Percentiles rank a stretch among this genome's conserved stretches.
Conservation (phyloP, 768 basidiomycete species). For the Agaricus blazei region DNA sequence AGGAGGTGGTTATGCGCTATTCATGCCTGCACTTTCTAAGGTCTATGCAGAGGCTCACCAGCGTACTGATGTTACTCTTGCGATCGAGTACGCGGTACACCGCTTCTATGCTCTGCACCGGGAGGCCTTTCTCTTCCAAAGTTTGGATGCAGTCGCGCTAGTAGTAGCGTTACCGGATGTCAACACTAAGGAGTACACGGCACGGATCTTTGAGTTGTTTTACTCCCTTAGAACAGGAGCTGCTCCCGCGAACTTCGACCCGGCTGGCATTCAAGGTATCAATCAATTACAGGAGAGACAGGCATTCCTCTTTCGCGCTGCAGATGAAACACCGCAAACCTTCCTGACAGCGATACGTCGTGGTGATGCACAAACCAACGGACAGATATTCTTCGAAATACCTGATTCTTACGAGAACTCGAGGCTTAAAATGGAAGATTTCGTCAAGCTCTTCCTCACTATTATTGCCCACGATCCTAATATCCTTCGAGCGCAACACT, state of each 20-base stretch:
- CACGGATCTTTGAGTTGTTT: constrained; percentile 54
- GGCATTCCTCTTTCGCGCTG: constrained; percentile 60
- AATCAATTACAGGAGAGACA: constrained; percentile 67
- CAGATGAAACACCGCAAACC: constrained; percentile 70
- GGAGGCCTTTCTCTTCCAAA: constrained; percentile 72
- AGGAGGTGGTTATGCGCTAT: constrained; percentile 66
- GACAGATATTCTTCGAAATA: constrained; percentile 37
- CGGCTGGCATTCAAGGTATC: constrained; percentile 60
- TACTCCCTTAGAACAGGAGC: constrained; percentile 46
- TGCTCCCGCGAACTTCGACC: constrained; percentile 40
- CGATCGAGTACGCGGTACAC: constrained; percentile 67
- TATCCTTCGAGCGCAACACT: constrained; percentile 63
- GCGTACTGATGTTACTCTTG: constrained; percentile 52
- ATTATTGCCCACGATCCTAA: constrained; percentile 74
- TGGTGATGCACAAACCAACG: constrained; percentile 34
- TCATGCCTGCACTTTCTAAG: constrained; percentile 70
- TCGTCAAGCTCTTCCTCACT: constrained; percentile 69
- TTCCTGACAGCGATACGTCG: constrained; percentile 53
- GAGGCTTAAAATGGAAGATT: constrained; percentile 54
- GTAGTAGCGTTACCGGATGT: constrained; percentile 43
- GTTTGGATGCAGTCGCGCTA: constrained; percentile 56
- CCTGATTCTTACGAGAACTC: constrained; percentile 58
- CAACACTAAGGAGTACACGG: constrained; percentile 48
- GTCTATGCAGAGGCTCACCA: constrained; percentile 58
- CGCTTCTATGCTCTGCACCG: constrained; percentile 73